These are phyloP conservation scores for Peterozyma xylosa DNA, from an alignment of 805 yeast genomes.

Conservation along the genomic window DNA sequence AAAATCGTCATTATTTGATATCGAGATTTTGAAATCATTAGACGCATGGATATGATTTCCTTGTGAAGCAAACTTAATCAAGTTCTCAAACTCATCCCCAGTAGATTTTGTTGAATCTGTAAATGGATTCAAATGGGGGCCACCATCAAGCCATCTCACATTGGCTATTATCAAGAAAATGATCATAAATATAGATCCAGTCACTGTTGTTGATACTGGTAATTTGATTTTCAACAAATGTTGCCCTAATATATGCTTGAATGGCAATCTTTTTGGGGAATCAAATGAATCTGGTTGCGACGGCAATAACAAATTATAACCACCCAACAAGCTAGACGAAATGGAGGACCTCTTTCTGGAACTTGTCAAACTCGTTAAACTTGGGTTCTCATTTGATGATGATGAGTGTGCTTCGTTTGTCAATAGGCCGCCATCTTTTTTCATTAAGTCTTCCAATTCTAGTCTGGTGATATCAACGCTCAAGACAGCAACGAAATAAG, in stretches of 20 bases:
- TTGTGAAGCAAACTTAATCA: slow-evolving; percentile 1
- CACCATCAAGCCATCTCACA: slow-evolving; percentile 26
- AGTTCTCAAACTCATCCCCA: not conserved
- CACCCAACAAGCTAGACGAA: slow-evolving; percentile 3
- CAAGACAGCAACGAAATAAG: slow-evolving; percentile 59
- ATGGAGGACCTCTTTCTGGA: not conserved
- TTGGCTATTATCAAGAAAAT: slow-evolving; percentile 20
- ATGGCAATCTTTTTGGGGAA: slow-evolving; percentile 8
- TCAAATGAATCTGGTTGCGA: slow-evolving; percentile 2
- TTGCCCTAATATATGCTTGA: slow-evolving; percentile 19
- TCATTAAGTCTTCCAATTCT: slow-evolving; percentile 49
- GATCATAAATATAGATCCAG: slow-evolving; percentile 20
- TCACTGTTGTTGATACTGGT: slow-evolving; percentile 27
- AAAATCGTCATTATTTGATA: slow-evolving; percentile 11
- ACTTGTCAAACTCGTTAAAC: no score
- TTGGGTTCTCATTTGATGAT: not conserved
- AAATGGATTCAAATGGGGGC: slow-evolving; percentile 3
- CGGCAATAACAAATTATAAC: not conserved
- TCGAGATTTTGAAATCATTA: slow-evolving; percentile 6
- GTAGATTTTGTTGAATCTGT: not conserved
- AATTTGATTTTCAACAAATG: slow-evolving; percentile 24
- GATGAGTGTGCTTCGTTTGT: not conserved
- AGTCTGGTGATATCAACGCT: slow-evolving; percentile 59
- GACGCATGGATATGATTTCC: slow-evolving; percentile 1
- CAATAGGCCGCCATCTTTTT: not conserved